These are phyloP conservation scores for Leccinum pellstonianum DNA, from an alignment of 768 basidiomycete genomes.

Conservation along the genomic window DNA sequence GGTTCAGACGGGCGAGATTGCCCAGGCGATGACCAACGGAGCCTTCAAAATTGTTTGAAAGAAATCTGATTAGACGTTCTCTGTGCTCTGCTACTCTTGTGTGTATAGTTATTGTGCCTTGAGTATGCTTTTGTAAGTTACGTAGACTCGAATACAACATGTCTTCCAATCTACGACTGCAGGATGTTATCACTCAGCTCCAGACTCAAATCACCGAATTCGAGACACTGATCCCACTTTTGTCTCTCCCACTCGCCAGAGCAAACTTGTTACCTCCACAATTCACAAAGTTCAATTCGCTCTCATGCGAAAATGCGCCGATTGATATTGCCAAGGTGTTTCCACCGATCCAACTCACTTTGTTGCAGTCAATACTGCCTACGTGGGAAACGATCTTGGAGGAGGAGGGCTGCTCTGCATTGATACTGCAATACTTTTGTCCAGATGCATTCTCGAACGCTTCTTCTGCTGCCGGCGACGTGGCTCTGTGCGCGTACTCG, in stretches of 20 bases:
- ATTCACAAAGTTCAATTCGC: conserved; percentile 44
- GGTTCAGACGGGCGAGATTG: conserved; percentile 44
- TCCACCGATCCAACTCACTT: conserved; percentile 58
- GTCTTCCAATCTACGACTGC: conserved; percentile 1
- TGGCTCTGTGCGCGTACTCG: conserved; percentile 61
- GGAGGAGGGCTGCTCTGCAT: conserved; percentile 42
- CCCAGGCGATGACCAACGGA: conserved; percentile 62
- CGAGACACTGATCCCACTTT: conserved; percentile 50
- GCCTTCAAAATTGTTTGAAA: conserved; percentile 46
- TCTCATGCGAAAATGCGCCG: conserved; percentile 26
- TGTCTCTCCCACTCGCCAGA: conserved; percentile 56
- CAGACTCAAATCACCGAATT: conserved; percentile 49
- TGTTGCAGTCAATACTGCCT: conserved; percentile 65
- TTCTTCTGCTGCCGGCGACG: conserved; percentile 46
- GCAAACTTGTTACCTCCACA: conserved; percentile 60
- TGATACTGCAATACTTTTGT: conserved; percentile 72
- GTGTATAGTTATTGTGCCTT: not conserved
- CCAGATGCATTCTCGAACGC: conserved; percentile 61
- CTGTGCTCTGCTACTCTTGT: not conserved
- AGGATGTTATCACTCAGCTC: conserved; percentile 44
- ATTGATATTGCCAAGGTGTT: conserved; percentile 35
- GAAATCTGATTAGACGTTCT: conserved; percentile 1
- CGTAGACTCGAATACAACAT: not conserved
- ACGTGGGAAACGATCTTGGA: conserved; percentile 61
- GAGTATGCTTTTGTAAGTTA: not conserved